Evolutionary conservation across 2,329 filamentous ascomycete genomes (phyloP).

Genomic region (Albifimbria verrucaria): DNA sequence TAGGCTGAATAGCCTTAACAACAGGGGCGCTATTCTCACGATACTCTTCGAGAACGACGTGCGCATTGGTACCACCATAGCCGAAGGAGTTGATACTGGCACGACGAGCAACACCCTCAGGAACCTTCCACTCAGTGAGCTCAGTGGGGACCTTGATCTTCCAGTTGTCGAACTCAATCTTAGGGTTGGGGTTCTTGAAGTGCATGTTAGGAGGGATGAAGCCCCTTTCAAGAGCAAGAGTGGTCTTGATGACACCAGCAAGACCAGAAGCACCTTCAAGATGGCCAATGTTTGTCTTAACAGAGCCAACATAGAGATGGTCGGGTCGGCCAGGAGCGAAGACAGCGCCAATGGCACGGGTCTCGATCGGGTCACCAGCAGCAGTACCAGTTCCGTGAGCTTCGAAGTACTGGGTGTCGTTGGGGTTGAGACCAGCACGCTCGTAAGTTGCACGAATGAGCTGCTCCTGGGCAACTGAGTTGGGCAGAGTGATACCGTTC

Average conservation of each 20-base stretch:
- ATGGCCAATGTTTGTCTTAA: slow-evolving; percentile 28
- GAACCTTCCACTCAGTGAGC: slow-evolving; percentile 5
- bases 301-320: slow-evolving; percentile 19
- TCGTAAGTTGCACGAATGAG: slow-evolving; percentile 29
- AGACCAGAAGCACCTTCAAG: slow-evolving; percentile 20
- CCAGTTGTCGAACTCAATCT: slow-evolving; percentile 16
- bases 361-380: slow-evolving; percentile 25
- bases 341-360: slow-evolving; percentile 13
- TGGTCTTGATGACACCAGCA: slow-evolving; percentile 21
- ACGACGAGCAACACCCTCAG: slow-evolving; percentile 8
- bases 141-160: slow-evolving; percentile 8
- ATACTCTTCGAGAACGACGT: slow-evolving; percentile 23
- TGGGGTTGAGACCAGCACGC: slow-evolving; percentile 11
- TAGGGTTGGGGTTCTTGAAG: slow-evolving; percentile 17
- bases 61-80: slow-evolving; percentile 32
- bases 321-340: slow-evolving; percentile 9
- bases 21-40: neutral
- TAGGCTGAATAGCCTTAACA: slow-evolving; percentile 7
- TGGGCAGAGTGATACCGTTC: slow-evolving; percentile 37
- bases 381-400: slow-evolving; percentile 35
- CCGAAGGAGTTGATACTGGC: slow-evolving; percentile 34
- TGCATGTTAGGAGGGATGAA: slow-evolving; percentile 20
- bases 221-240: slow-evolving; percentile 18
- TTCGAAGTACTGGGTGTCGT: slow-evolving; percentile 15
- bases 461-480: slow-evolving; percentile 22